Evolutionary conservation across 2,329 filamentous ascomycete genomes (phyloP), one percentile per base, ranked within the genome.

Genomic region (Truncatella angustata): DNA sequence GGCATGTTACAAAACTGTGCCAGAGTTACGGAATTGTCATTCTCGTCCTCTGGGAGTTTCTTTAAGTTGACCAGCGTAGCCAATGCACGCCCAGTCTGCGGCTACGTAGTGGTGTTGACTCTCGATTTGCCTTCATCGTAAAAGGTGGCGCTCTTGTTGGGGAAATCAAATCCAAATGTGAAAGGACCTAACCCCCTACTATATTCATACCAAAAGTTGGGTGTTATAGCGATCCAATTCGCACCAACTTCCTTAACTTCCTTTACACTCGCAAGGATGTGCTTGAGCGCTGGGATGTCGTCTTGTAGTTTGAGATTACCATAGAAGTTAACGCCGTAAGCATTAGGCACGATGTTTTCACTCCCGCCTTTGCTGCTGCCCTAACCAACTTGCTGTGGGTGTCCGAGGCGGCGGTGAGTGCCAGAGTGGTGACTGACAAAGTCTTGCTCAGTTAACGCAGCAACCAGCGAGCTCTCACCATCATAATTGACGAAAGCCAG

Each of bases 81-180:
- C 11, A 82, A 70, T 1, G 76, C 80, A 57, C 71, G 63, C 58
- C 73, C 73, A 61, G 76, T 67, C 66, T 87, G 84, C 3, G 69
- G 57, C 74, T 79, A 83, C 0, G 85, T 88, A 9, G 75, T 79
- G 0, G 72, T 77, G 54, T 75, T 79, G 59, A 84, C 77, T 36
- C 64, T 72, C 2, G 72, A 75, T 18, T 71, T 72, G 1, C 84
- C 85, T 34, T 81, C 76, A 55, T 83, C 81, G 51, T 73, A 80
- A 26, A 79, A 48, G 0, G 68, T 71, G 4, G 76, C 37, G 0
- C 30, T 21, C 0, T 64, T 61, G 12, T 72, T 69, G n/a, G 58
- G 55, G 49, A 79, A 66, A 56, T 79, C 74, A 62, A 79, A 76
- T 4, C 77, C 78, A 37, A 73, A 79, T 42, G 68, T 66, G 12